Evolutionary conservation across 169 alveolate genomes (phyloP).

Genomic region (Cryptosporidium baileyi): DNA sequence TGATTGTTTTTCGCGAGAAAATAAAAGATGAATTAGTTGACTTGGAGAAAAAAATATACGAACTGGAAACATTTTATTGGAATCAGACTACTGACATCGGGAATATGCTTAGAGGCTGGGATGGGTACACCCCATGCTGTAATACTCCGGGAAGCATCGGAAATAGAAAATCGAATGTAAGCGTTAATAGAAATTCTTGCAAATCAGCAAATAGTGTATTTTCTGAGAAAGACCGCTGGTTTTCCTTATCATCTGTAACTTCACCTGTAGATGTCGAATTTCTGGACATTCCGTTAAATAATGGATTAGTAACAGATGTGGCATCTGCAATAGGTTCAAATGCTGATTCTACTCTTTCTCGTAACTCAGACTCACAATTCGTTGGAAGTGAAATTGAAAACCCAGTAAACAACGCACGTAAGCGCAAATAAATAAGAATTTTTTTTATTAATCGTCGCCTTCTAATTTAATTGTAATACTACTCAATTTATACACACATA

Average conservation of each 20-base stretch:
- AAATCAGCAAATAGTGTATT: slow-evolving; percentile 1
- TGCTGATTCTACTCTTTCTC: slow-evolving; percentile 38
- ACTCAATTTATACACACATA: not conserved
- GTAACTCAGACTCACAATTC: not conserved
- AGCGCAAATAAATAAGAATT: not conserved
- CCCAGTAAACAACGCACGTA: not conserved
- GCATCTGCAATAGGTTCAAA: slow-evolving; percentile 52
- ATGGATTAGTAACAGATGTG: not conserved
- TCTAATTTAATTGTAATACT: not conserved
- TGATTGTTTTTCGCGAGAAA: slow-evolving; percentile 65
- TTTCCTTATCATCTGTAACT: slow-evolving; percentile 53
- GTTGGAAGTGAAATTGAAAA: slow-evolving; percentile 22
- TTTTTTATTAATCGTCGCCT: not conserved
- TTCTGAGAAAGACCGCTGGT: slow-evolving; percentile 65
- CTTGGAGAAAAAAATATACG: slow-evolving; percentile 71
- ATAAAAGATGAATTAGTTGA: slow-evolving; percentile 68
- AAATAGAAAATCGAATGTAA: slow-evolving; percentile 43
- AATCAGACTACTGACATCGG: slow-evolving; percentile 74
- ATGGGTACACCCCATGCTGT: slow-evolving; percentile 70
- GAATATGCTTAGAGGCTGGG: slow-evolving; percentile 76
- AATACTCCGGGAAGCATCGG: slow-evolving; percentile 6
- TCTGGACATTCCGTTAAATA: not conserved
- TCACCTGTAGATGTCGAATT: slow-evolving; percentile 50
- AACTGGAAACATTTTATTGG: slow-evolving; percentile 74
- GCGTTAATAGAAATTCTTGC: slow-evolving; percentile 12